Percentiles rank a stretch among this genome's conserved stretches.
Evolutionary conservation across 257 asterid species (phyloP).

Genomic region (Marsdenia floribunda): DNA sequence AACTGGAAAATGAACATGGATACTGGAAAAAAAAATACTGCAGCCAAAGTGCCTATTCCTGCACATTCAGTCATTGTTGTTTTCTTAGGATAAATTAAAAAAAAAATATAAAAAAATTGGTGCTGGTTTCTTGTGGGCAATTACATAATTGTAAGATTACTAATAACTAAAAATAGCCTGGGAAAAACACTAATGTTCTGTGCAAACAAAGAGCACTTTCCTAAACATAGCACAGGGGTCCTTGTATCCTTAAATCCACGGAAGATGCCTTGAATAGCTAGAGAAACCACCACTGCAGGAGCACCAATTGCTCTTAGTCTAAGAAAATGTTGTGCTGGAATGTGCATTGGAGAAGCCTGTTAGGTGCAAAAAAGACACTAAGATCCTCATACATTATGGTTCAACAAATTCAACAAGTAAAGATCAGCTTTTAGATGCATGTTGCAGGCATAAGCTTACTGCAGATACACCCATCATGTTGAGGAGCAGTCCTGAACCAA

Average conservation of each 20-base stretch:
- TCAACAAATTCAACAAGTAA: neutral
- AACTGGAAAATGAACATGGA: constrained; percentile 25
- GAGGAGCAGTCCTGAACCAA: constrained; percentile 30
- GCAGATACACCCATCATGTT: constrained; percentile 32
- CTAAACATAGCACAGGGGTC: constrained; percentile 39
- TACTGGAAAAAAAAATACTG: constrained; percentile 29
- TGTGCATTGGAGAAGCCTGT: constrained; percentile 36
- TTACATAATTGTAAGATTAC: neutral
- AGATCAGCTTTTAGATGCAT: neutral
- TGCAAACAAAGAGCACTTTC: constrained; percentile 20
- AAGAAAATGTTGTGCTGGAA: constrained; percentile 38
- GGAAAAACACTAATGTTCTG: neutral
- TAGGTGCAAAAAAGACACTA: neutral
- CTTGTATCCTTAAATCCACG: constrained; percentile 42
- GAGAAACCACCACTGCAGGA: constrained; percentile 42
- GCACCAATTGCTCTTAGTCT: constrained; percentile 48
- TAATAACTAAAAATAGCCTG: neutral
- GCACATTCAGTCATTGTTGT: constrained; percentile 1
- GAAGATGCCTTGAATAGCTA: constrained; percentile 41
- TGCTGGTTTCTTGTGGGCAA: neutral
- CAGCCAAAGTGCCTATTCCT: constrained; percentile 33
- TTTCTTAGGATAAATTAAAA: neutral
- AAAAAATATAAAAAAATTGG: neutral
- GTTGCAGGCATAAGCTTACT: constrained; percentile 9
- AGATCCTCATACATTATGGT: neutral